Conservation (phyloP, 352 stramenopile genomes). For the Globisporangium mamillatum region DNA sequence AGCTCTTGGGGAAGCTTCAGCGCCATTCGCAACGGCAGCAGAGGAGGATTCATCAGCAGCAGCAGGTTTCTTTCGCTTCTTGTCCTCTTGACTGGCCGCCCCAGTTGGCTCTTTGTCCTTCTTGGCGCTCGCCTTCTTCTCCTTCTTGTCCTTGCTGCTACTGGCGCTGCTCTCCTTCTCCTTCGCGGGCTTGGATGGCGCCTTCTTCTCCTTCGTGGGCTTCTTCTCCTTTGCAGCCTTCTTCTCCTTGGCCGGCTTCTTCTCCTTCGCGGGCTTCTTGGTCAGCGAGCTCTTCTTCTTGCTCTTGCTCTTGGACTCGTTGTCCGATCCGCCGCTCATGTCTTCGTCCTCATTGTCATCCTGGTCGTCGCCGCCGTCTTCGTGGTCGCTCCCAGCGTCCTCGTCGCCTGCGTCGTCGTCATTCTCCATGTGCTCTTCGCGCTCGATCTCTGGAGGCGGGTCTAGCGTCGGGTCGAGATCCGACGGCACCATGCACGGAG, state of each 20-base stretch:
- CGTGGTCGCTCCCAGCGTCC: constrained; percentile 20
- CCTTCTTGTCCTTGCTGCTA: constrained; percentile 28
- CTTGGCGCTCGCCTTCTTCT: constrained; percentile 32
- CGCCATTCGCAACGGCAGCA: not conserved
- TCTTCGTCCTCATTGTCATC: constrained; percentile 14
- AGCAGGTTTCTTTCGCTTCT: constrained; percentile 24
- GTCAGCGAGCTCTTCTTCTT: constrained; percentile 25
- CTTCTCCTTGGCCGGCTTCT: constrained; percentile 27
- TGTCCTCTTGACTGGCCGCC: constrained; percentile 22
- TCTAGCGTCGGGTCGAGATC: constrained; percentile 75
- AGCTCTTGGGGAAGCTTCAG: not conserved
- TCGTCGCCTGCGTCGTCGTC: constrained; percentile 29
- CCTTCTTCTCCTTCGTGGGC: constrained; percentile 19
- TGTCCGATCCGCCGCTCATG: constrained; percentile 21
- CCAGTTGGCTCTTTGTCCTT: constrained; percentile 16
- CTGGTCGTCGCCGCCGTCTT: constrained; percentile 14
- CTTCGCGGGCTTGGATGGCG: constrained; percentile 21
- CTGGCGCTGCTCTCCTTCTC: constrained; percentile 28
- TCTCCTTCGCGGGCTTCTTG: constrained; percentile 35
- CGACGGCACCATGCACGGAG: constrained; percentile 77
- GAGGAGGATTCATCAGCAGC: constrained; percentile 3
- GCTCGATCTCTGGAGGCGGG: constrained; percentile 42
- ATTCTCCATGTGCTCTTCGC: constrained; percentile 25
- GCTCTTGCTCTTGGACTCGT: constrained; percentile 23
- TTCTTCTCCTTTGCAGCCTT: constrained; percentile 24